phyloP scores from a whole-genome alignment of 805 yeast species.

The Schwanniomyces vanrijiae region DNA sequence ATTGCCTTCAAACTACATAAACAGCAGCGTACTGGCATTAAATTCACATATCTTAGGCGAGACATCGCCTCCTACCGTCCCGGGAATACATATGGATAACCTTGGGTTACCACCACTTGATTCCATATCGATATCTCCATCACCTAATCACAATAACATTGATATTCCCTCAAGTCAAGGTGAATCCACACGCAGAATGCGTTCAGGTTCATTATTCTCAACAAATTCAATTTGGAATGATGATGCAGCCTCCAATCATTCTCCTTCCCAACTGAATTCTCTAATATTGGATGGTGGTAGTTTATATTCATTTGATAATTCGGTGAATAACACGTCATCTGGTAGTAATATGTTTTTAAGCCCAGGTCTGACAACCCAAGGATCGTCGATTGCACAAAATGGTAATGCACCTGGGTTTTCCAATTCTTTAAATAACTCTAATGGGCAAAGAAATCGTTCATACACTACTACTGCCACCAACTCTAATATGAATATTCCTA shows the following conservation, averaged over 20 bases:
- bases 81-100: slow-evolving; percentile 9
- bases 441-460: slow-evolving; percentile 43
- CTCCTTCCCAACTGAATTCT: slow-evolving; percentile 12
- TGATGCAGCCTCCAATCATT: slow-evolving; percentile 26
- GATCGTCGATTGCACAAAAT: slow-evolving; percentile 6
- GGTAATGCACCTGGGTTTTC: slow-evolving; percentile 13
- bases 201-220: slow-evolving; percentile 57
- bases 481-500: slow-evolving; percentile 17
- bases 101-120: slow-evolving; percentile 15
- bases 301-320: slow-evolving; percentile 14
- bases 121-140: slow-evolving; percentile 16
- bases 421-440: slow-evolving; percentile 8
- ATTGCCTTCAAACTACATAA: slow-evolving; percentile 59
- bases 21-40: slow-evolving; percentile 4
- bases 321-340: slow-evolving; percentile 8
- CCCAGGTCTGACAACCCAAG: slow-evolving; percentile 12
- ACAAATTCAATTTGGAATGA: slow-evolving; percentile 61
- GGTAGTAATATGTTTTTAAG: slow-evolving; percentile 11
- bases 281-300: slow-evolving; percentile 15
- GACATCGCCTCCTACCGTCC: slow-evolving; percentile 18
- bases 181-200: slow-evolving; percentile 35
- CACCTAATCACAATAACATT: slow-evolving; percentile 16
- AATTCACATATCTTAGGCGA: slow-evolving; percentile 9
- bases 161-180: slow-evolving; percentile 16
- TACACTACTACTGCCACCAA: slow-evolving; percentile 48